Base-by-base conservation (phyloP, 306 rosid species). In the Lablab purpureus region DNA sequence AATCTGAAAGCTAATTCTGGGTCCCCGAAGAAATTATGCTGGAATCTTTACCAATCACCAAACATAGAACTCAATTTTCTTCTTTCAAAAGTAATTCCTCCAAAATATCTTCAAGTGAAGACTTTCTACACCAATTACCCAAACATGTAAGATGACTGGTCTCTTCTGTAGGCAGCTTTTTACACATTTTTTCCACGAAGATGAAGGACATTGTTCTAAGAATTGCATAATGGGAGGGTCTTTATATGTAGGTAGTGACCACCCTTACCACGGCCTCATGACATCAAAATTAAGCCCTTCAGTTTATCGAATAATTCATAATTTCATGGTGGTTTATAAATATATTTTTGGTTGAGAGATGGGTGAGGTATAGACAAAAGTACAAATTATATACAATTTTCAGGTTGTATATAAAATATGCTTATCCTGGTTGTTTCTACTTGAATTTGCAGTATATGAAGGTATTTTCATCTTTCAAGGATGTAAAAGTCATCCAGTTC, bases 401-500 rank as follows among this genome's bases (percentile, higher is more conserved):
- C 41, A 5, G 34, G n/a, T 79, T 10, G 27, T 51, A 21, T 60
- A 30, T 62, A 70, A 71, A 69, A 49, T 19, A 25, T 32, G 13
- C 17, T 70, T 55, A 47, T 78, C 77, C 28, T 52, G 80, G 50
- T 71, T 47, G 21, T 60, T 79, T 88, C 40, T 47, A 36, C 74
- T 67, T 87, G 49, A 37, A 83, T 64, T 25, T 84, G 77, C 92
- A 96, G 99, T 84, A 89, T 81, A 83, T 75, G 86, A 73, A 84
- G 15, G 82, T 89, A 77, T 93, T 93, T 82, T 90, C 93, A 63
- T 78, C 94, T 11, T 96, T 89, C 91, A 96, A 90, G 84, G 94
- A 96, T 68, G 87, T 90, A 40, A 96, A 90, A 83, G 96, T 96
- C 50, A 89, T 96, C 75, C 92, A 93, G 75, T 96, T 96, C 86